A percentile compares a stretch with the other conserved stretches of the same genome.
Conservation (phyloP, 495 filamentous ascomycete species). For the Lophium mytilinum region DNA sequence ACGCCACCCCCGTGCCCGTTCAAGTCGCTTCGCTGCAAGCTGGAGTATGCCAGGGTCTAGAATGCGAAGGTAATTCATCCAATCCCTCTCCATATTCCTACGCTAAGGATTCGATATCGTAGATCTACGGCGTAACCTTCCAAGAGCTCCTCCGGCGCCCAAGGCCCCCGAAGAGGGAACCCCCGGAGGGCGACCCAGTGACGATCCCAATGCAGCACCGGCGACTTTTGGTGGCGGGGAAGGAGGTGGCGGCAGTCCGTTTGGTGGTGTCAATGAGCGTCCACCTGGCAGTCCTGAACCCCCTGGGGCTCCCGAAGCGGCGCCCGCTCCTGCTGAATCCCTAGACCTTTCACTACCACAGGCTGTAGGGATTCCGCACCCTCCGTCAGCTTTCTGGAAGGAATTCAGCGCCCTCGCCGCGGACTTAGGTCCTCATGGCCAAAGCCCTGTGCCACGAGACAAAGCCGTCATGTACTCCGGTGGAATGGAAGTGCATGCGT, state of each 20-base stretch:
- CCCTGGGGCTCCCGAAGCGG: background rate
- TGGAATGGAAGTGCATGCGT: background rate
- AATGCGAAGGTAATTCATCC: background rate
- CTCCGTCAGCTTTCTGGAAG: background rate
- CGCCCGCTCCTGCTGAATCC: background rate
- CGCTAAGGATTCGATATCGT: background rate
- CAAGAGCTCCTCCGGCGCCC: background rate
- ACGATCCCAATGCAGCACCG: background rate
- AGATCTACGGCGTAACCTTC: background rate
- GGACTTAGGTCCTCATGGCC: background rate
- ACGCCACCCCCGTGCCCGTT: background rate
- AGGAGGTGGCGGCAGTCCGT: background rate
- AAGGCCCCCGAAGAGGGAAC: background rate
- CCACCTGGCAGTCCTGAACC: background rate
- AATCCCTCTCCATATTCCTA: background rate
- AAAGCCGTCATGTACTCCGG: background rate
- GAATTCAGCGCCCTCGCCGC: background rate
- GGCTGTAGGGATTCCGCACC: background rate
- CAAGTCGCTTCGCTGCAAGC: background rate
- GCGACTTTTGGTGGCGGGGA: background rate
- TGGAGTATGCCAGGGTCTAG: background rate
- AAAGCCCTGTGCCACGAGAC: background rate
- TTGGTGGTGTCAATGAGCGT: background rate
- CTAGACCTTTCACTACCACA: too few species aligned
- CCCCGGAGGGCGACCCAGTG: background rate